Base-by-base conservation (phyloP, 345 rosid genomes). In the Psidium guajava region DNA sequence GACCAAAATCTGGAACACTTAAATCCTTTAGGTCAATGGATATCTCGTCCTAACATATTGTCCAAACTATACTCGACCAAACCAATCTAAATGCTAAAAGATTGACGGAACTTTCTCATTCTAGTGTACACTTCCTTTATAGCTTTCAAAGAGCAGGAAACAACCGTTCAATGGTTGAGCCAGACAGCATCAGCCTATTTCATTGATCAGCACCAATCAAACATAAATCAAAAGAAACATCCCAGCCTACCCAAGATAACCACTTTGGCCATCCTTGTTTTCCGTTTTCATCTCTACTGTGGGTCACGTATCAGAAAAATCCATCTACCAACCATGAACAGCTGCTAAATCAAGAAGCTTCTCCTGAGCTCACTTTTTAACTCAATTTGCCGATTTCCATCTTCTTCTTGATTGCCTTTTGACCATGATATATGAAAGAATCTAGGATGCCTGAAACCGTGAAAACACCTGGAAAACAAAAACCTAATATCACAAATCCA, bases 361-460 rank as follows among this genome's bases (percentile, higher is more conserved):
- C 40, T 10, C 24, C 83, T 56, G 36, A 27, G 40, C 64, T 53
- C 32, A 47, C 57, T 50, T 77, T 52, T 97, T 93, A 97, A 86
- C 92, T 97, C 80, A 92, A 92, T 90, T 96, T 95, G 83, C 98
- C 99, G 12, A 95, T 89, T 88, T 95, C 99, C 91, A 95, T 95
- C 93, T 97, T 97, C 94, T 97, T 97, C 92, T 94, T 96, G 87
- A 97, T 97, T 87, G 96, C 98, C 90, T 80, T 96, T 85, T 97
- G 98, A 86, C 98, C 98, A 88, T 97, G 98, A 86, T 95, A 96
- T 85, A 96, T 54, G 82, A 97, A 95, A 81, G 99, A 89, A 89
- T 96, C 99, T 83, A 97, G 83, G 89, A 97, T 96, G 83, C 97
- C 98, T 11, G 98, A 96, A 51, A 97, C 98, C 4, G 98, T 93